Base-by-base conservation (phyloP, 2,329 filamentous ascomycete genomes). In the Pestalotiopsis fici region DNA sequence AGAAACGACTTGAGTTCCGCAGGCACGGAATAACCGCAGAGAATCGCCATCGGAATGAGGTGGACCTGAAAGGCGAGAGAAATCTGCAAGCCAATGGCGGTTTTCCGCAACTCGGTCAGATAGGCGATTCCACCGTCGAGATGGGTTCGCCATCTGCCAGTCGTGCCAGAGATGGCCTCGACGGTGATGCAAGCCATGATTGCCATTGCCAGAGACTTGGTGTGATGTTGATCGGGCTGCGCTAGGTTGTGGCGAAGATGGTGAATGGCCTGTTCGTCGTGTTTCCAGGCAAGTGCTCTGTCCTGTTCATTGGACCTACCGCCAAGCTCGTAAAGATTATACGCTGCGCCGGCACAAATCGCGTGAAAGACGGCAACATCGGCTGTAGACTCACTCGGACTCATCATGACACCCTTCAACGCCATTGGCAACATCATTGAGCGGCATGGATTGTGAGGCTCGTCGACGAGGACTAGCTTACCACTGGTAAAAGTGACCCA, bases 261-360 rank as follows among this genome's bases (percentile, higher is more conserved):
- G 35, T 47, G 63, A 13, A 74, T 74, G 37, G 72, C 73, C 31
- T 70, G 67, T 27, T 73, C 67, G 50, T 74, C 73, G 37, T 74
- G 73, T 31, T 65, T 35, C 9, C 72, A 59, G 11, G 72, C 72
- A 12, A 74, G 63, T 3, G 67, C 66, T 3, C 68, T 69, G 31
- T 74, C 71, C 27, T 70, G 39, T 3, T 71, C 69, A 7, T 43
- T 54, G 12, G 35, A 39, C 3, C 68, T 59, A 6, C 68, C 68
- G 1, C 81, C 78, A 56, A 83, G 78, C 76, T 81, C 81, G 68
- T 79, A 80, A 0, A 82, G 68, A 21, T 78, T 75, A 61, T 82
- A 79, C 0, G 80, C 79, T 3, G 81, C 81, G 4, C 79, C 80
- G 0, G 83, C 79, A 18, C 81, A 74, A 18, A 74, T 63, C 39